These are phyloP conservation scores for Madurella mycetomatis DNA, from an alignment of 2,329 filamentous ascomycete species.

Conservation along the genomic window DNA sequence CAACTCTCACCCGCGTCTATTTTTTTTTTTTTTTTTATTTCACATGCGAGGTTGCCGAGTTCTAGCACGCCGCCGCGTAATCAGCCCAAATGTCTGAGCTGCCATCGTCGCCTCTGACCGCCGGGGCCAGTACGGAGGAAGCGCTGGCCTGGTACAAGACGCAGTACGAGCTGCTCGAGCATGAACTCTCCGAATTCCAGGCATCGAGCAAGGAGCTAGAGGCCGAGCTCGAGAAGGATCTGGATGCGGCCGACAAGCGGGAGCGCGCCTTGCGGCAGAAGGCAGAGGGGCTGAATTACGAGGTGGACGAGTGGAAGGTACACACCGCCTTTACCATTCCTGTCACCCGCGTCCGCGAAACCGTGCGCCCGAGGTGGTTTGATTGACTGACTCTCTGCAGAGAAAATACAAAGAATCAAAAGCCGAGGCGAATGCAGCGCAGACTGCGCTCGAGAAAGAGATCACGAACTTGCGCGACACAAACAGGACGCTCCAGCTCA, in stretches of 20 bases:
- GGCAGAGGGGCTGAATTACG: conserved; percentile 76
- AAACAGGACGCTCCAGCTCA: conserved; percentile 76
- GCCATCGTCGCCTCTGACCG: conserved; percentile 58
- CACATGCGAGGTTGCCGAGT: conserved; percentile 21
- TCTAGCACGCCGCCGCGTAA: conserved; percentile 12
- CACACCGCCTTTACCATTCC: not conserved
- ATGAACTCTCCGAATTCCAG: conserved; percentile 90
- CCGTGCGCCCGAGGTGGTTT: conserved; percentile 3
- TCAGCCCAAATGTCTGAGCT: conserved; percentile 49
- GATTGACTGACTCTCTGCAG: conserved; percentile 42
- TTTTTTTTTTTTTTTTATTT: too few relatives aligned
- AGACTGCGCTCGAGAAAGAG: conserved; percentile 88
- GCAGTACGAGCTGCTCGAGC: conserved; percentile 89
- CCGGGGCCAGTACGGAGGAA: conserved; percentile 58
- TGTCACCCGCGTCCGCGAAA: not conserved
- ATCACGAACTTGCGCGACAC: conserved; percentile 85
- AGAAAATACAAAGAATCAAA: conserved; percentile 96
- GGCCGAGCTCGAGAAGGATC: conserved; percentile 89
- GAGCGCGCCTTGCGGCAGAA: conserved; percentile 83
- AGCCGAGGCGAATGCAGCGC: conserved; percentile 75
- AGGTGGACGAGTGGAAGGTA: conserved; percentile 97
- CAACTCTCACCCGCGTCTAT: conserved; percentile 3
- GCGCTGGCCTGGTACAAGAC: conserved; percentile 91
- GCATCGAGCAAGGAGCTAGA: conserved; percentile 91
- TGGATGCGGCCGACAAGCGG: conserved; percentile 90